phyloP scores from a whole-genome alignment of 257 asterid genomes.

The Gentiana macrophylla region DNA sequence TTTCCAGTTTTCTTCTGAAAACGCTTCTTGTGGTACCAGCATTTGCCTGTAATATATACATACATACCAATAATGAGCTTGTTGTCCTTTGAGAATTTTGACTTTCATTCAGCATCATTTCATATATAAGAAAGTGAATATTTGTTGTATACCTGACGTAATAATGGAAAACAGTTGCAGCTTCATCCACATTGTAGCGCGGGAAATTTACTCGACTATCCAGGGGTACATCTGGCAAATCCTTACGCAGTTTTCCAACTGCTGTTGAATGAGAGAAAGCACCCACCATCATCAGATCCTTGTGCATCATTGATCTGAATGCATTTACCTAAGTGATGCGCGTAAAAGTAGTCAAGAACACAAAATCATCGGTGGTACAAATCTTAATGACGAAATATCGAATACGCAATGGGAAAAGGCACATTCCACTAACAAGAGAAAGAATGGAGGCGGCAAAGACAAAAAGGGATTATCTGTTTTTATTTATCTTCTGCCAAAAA shows the following conservation, averaged over 20 bases:
- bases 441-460: too few relatives aligned
- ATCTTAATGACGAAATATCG: neutral
- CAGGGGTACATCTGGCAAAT: conserved; percentile 79
- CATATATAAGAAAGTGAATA: too few relatives aligned
- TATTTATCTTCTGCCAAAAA: too few relatives aligned
- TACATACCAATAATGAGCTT: neutral
- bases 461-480: too few relatives aligned
- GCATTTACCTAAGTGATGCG: conserved; percentile 67
- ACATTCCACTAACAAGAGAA: neutral
- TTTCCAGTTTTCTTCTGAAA: too few relatives aligned
- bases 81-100: neutral
- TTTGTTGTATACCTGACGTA: conserved; percentile 61
- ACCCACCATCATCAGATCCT: conserved; percentile 85
- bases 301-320: conserved; percentile 83
- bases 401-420: neutral
- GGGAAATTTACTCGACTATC: conserved; percentile 67
- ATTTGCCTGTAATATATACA: conserved; percentile 69
- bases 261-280: conserved; percentile 92
- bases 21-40: too few relatives aligned
- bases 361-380: too few relatives aligned
- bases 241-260: conserved; percentile 85
- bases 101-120: neutral
- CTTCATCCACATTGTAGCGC: conserved; percentile 85
- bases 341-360: neutral
- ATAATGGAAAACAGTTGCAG: conserved; percentile 75